These are phyloP conservation scores for Tricholoma hemisulphureum DNA, from an alignment of 768 basidiomycete species.

Conservation along the genomic window DNA sequence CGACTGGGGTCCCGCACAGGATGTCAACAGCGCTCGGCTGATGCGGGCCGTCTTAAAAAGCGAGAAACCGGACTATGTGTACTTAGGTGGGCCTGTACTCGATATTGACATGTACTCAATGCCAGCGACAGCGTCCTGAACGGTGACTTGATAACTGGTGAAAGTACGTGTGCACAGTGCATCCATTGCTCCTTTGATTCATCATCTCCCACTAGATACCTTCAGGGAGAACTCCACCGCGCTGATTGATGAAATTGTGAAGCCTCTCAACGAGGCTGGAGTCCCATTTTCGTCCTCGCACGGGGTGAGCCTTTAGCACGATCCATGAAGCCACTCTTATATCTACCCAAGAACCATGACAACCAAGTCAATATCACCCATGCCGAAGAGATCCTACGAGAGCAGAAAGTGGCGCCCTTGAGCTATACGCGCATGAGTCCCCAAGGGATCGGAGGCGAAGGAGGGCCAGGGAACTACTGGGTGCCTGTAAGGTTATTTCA, in stretches of 20 bases:
- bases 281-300: conserved; percentile 70
- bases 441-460: conserved; percentile 56
- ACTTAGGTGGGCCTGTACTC: conserved; percentile 5
- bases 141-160: conserved; percentile 74
- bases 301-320: conserved; percentile 58
- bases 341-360: conserved; percentile 59
- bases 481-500: conserved; percentile 52
- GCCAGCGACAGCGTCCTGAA: conserved; percentile 55
- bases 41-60: conserved; percentile 54
- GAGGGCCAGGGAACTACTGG: conserved; percentile 75
- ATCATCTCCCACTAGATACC: conserved; percentile 43
- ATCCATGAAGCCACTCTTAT: no score
- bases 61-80: conserved; percentile 74
- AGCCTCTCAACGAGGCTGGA: conserved; percentile 52
- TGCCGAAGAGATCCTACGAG: conserved; percentile 61
- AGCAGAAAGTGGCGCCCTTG: conserved; percentile 51
- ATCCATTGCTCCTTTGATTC: background rate
- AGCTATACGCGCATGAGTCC: conserved; percentile 67
- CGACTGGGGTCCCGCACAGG: conserved; percentile 64
- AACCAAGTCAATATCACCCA: conserved; percentile 74
- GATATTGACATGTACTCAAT: background rate
- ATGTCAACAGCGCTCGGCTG: conserved; percentile 57
- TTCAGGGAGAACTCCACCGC: conserved; percentile 65
- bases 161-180: conserved; percentile 46
- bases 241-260: conserved; percentile 63